Conservation (phyloP, 331 rosid genomes). For the Malus hybrid region DNA sequence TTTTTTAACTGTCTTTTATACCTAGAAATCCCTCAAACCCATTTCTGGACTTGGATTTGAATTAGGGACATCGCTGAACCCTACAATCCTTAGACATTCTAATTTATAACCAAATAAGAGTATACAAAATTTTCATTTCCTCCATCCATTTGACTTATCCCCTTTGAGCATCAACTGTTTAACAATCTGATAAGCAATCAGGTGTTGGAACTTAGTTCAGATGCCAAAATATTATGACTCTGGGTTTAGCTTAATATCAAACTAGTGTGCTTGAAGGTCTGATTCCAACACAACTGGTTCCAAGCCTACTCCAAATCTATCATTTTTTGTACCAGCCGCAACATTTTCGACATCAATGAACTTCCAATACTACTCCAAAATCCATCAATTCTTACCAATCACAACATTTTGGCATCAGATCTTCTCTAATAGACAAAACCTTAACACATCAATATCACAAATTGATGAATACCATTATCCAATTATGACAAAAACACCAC, state of each 20-base stretch:
- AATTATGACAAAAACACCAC: background rate
- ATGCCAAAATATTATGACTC: background rate
- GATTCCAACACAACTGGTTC: background rate
- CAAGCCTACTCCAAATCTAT: background rate
- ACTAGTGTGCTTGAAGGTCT: background rate
- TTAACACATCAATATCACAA: background rate
- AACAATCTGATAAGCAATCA: background rate
- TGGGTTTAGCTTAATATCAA: background rate
- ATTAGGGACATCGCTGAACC: background rate
- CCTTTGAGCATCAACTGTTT: background rate
- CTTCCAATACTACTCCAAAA: background rate
- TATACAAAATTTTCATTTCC: background rate
- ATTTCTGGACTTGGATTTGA: background rate
- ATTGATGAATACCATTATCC: background rate
- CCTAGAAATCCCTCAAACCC: background rate
- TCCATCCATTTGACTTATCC: background rate
- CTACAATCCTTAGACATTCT: background rate
- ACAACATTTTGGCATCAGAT: background rate
- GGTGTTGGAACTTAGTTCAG: background rate
- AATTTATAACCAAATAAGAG: background rate
- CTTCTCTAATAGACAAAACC: background rate
- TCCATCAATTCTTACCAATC: background rate
- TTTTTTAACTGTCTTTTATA: background rate
- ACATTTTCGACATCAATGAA: background rate
- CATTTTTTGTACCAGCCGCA: background rate